Percentiles rank a stretch among this genome's conserved stretches.
phyloP scores from a whole-genome alignment of 2,329 filamentous ascomycete genomes.

The Chrysoporthe deuterocubensis region DNA sequence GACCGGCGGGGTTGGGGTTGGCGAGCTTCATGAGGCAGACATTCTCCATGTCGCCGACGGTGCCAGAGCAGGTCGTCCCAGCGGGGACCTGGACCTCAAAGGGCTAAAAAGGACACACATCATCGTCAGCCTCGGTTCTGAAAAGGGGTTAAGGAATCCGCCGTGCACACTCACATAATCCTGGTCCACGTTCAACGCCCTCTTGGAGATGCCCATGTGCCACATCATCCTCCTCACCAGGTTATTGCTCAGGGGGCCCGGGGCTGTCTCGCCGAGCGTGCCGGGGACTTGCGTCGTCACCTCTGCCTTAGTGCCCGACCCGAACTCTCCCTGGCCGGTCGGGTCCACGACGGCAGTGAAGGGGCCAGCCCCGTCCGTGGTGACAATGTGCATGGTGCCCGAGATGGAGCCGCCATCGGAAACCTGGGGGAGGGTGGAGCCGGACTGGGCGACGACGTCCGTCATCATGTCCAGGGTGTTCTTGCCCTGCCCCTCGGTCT shows the following conservation, averaged over 20 bases:
- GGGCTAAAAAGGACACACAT: constrained; percentile 2
- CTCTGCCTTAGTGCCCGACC: constrained; percentile 25
- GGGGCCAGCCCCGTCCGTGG: constrained; percentile 33
- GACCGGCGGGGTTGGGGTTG: constrained; percentile 30
- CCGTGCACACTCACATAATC: constrained; percentile 25
- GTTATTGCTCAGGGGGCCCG: constrained; percentile 20
- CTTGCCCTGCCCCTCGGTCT: constrained; percentile 41
- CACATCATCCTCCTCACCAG: constrained; percentile 23
- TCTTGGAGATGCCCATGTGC: constrained; percentile 24
- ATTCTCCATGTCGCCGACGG: constrained; percentile 21
- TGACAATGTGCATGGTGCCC: constrained; percentile 34
- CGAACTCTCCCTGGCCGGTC: constrained; percentile 29
- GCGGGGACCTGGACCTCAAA: constrained; percentile 30
- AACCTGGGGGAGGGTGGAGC: constrained; percentile 35
- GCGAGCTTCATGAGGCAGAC: constrained; percentile 33
- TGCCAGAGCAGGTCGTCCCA: constrained; percentile 30
- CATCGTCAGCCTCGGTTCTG: background rate
- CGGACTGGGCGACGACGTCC: constrained; percentile 32
- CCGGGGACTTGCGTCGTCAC: constrained; percentile 29
- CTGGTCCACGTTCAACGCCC: constrained; percentile 29
- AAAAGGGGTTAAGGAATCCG: background rate
- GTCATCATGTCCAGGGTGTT: constrained; percentile 42
- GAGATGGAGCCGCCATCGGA: constrained; percentile 29
- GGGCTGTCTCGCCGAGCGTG: constrained; percentile 26
- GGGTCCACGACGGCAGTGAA: constrained; percentile 29